Conservation (phyloP, 345 rosid species). For the Acer saccharum region DNA sequence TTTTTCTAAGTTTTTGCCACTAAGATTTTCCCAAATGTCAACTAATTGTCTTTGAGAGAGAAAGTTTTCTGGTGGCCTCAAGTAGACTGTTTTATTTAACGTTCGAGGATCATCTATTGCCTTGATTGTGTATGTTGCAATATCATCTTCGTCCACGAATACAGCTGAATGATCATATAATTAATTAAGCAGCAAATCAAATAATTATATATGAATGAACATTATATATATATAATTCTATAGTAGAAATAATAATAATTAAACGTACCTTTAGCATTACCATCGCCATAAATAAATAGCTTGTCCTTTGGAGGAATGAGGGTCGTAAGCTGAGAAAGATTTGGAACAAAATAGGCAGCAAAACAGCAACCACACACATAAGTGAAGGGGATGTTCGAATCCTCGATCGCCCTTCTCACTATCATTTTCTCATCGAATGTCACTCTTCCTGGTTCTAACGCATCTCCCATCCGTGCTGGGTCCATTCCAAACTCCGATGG, state of each 20-base stretch:
- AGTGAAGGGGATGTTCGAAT: conserved; percentile 74
- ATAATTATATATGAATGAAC: too few relatives aligned
- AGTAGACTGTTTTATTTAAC: conserved; percentile 61
- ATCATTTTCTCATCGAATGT: conserved; percentile 80
- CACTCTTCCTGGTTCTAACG: conserved; percentile 77
- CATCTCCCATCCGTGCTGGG: conserved; percentile 70
- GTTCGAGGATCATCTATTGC: conserved; percentile 71
- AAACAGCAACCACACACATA: conserved; percentile 77
- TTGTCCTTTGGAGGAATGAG: conserved; percentile 66
- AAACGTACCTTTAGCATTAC: conserved; percentile 64
- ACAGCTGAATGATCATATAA: conserved; percentile 34
- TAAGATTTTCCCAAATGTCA: conserved; percentile 70
- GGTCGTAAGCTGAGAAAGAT: conserved; percentile 59
- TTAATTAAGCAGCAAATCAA: too few relatives aligned
- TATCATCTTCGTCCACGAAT: conserved; percentile 70
- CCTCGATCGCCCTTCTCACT: conserved; percentile 75
- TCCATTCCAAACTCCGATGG: conserved; percentile 95
- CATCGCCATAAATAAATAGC: conserved; percentile 66
- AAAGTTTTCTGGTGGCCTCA: conserved; percentile 56
- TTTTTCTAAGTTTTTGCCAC: conserved; percentile 49
- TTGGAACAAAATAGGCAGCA: conserved; percentile 74
- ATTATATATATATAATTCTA: too few relatives aligned
- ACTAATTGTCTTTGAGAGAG: conserved; percentile 62
- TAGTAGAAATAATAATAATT: too few relatives aligned
- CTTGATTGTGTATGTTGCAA: conserved; percentile 61